Evolutionary conservation across 2,329 filamentous ascomycete species (phyloP), one percentile per base, ranked within the genome.

Genomic region (Monosporascus sp.): DNA sequence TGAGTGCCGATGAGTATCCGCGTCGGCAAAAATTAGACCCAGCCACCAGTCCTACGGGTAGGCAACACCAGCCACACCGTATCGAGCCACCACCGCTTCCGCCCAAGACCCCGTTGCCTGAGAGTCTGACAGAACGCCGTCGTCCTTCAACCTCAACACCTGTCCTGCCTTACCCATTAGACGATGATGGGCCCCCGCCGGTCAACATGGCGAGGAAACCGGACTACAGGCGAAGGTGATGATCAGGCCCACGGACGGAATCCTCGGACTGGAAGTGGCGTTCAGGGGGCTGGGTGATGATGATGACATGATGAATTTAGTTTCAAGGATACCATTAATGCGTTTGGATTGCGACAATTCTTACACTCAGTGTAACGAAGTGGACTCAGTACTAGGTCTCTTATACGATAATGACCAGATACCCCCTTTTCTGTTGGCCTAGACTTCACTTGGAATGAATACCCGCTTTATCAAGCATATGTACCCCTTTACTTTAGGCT

Each of bases 121-220:
- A 82, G 54, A 68, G 67, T 60, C 74, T 68, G 59, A 63, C 50
- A 46, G 63, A 57, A 38, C 66, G 57, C 63, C 73, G 59, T 62
- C 70, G 55, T 64, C 72, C 55, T 63, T 67, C 61, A 49, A 65
- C 56, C 22, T 51, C 58, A 6, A 45, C 49, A 6, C 57, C 69
- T 1, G 68, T 74, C 8, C 78, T 89, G 37, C 91, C 91, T 1
- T 97, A 97, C 68, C 93, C 93, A 0, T 72, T 89, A 48, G 86
- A 85, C 46, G 82, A 85, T 45, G 88, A 95, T 63, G 88, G 87
- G 26, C 86, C 88, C 28, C 92, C 93, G 18, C 93, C 93, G 3
- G 91, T 95, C 7, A 95, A 96, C 64, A 88, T 91, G 80, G 85
- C 88, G 45, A 84, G 86, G 61, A 97, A 97, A 70, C 93, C 93